Base-by-base conservation (phyloP, 1,284 basidiomycete species). In the Malassezia arunalokei region DNA sequence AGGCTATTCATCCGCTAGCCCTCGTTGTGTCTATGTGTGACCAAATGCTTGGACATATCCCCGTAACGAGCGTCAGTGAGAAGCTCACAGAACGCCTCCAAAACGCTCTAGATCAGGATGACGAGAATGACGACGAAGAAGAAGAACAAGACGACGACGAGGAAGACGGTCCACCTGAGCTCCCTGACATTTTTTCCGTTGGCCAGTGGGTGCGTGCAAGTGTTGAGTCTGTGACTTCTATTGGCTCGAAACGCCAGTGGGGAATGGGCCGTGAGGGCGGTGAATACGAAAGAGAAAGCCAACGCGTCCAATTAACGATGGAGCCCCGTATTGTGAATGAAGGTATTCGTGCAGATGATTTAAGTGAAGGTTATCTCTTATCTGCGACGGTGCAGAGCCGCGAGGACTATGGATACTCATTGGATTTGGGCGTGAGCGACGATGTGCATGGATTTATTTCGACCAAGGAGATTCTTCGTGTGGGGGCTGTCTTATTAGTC, bases 381-480 rank as follows among this genome's bases (percentile, higher is more conserved):
- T 58, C 69, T 27, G 64, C 59, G 1, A 37, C 64, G 24, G 57
- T 73, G 29, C 82, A 85, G 73, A 87, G 84, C 64, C 77, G 86
- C 31, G 94, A 98, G 76, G 94, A 98, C 66, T 88, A 95, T 74
- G 92, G 92, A 1, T 96, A 92, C 75, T 81, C 84, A 48, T 78
- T 98, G 17, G 86, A 92, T 61, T 76, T 92, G 32, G 94, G 94
- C 1, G 37, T 73, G 31, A 43, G 35, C 24, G 38, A 52, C 33
- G 56, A 57, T 28, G 40, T 69, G 28, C 40, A 51, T 30, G 71
- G 60, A 27, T 82, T 70, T 43, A 53, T 66, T 8, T 30, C 62
- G 27, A 57, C 60, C 45, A 60, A 33, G 31, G 56, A 57, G 50
- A 44, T 50, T 12, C 59, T 74, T n/a, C 66, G 70, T 27, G 52